phyloP scores from a whole-genome alignment of 768 basidiomycete species.

The Gloeophyllum trabeum region DNA sequence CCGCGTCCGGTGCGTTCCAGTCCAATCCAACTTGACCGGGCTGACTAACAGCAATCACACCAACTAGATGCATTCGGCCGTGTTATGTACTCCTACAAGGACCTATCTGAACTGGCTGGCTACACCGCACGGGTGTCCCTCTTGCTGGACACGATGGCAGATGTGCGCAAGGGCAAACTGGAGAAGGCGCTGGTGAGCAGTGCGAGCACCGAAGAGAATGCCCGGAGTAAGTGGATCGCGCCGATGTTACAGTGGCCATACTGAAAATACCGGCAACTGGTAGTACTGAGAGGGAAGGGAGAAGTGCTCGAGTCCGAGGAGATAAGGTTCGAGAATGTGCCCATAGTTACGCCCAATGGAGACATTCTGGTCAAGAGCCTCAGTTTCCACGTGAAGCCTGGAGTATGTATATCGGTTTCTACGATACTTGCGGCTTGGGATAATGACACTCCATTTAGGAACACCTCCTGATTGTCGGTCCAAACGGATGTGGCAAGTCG shows the following conservation, averaged over 20 bases:
- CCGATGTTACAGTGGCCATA: neutral
- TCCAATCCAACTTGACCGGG: slow-evolving; percentile 1
- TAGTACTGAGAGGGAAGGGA: slow-evolving; percentile 75
- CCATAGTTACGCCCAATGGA: slow-evolving; percentile 93
- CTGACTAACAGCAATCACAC: neutral
- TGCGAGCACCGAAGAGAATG: slow-evolving; percentile 62
- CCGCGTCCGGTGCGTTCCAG: slow-evolving; percentile 52
- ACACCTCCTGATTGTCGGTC: slow-evolving; percentile 88
- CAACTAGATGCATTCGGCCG: slow-evolving; percentile 80
- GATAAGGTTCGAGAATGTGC: slow-evolving; percentile 87
- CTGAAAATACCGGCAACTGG: neutral
- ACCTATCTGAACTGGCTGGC: slow-evolving; percentile 89
- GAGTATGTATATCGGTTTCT: slow-evolving; percentile 35
- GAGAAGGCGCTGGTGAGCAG: slow-evolving; percentile 81
- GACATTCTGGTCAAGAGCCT: slow-evolving; percentile 79
- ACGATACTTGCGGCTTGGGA: neutral
- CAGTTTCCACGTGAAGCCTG: slow-evolving; percentile 83
- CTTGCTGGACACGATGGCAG: slow-evolving; percentile 84
- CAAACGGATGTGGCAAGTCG: slow-evolving; percentile 88
- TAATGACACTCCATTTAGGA: slow-evolving; percentile 34
- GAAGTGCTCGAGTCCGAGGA: slow-evolving; percentile 76
- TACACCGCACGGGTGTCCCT: slow-evolving; percentile 88
- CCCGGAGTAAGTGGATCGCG: slow-evolving; percentile 41
- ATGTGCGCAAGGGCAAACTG: slow-evolving; percentile 74
- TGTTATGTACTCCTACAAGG: slow-evolving; percentile 97